Evolutionary conservation across 768 basidiomycete species (phyloP), one percentile per base, ranked within the genome.

Genomic region (Psilocybe azurescens): DNA sequence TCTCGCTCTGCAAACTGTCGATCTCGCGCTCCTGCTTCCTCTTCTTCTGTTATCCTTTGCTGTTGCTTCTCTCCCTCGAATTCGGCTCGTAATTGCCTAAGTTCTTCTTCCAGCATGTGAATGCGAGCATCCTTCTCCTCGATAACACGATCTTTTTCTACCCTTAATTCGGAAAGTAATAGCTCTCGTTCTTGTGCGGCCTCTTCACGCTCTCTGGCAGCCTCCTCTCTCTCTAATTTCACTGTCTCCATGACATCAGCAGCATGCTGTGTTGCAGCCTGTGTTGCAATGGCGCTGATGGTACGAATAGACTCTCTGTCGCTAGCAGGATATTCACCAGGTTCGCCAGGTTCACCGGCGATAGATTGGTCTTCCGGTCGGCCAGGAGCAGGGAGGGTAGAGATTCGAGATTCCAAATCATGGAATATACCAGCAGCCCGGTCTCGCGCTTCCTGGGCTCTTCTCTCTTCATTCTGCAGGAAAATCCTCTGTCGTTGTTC

Each of bases 31-130:
- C 85, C 78, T 18, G 82, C 79, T 63, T 89, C 89, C 1, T 86
- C 78, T 48, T 89, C 87, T 58, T 89, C 86, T 1, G 84, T 82
- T 14, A 78, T 67, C 11, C 87, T 79, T 56, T 83, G 77, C 62
- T 83, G 77, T 61, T 86, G 81, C 58, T 81, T 83, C 71, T 93
- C 92, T 52, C 80, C 78, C 54, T 89, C 86, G 41, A 91, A 78
- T 49, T 92, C 89, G 13, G 72, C 79, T 18, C 84, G 83, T 6
- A 85, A 76, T 5, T 75, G 78, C 5, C 81, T 79, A 5, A 92
- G 76, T 65, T 93, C 88, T 3, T 86, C 85, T 66, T 91, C 87
- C 38, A 93, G 75, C 5, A 81, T 81, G 24, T 72, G 73, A 30
- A 90, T 86, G n/a, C 86, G 82, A 14, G 78, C 78, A 29, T 85